Base-by-base conservation (phyloP, 768 basidiomycete species). In the Antrodiella citrinella region DNA sequence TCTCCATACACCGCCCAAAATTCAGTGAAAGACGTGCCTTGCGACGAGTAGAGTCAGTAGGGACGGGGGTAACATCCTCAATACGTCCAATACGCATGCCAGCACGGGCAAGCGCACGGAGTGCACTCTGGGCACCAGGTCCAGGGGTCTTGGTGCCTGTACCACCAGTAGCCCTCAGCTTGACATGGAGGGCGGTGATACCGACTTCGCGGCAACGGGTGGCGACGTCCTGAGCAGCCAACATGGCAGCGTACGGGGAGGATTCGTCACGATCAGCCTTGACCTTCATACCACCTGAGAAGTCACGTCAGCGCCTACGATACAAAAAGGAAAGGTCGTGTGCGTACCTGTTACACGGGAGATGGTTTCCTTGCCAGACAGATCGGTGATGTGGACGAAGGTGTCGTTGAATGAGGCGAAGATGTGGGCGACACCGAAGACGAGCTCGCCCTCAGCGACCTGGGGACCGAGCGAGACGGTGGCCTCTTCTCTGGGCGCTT, bases 211-310 rank as follows among this genome's bases (percentile, higher is more conserved):
- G 89, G 86, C 96, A 99, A 59, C 94, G 91, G 47, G 76, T 68
- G 52, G 95, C 95, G 59, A 93, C 92, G 61, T 98, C 95, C 75
- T 98, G 95, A 40, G 95, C 93, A 49, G 95, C 95, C 68, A 98
- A 77, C 94, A 96, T 95, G 67, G 94, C 92, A 47, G 93, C 91
- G 66, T 96, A 91, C 15, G 90, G 91, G 20, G 94, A 97, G 39
- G 93, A 97, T 74, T 99, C 96, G 74, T 99, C 96, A 72, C 96
- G 88, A 72, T 99, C 96, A 11, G 95, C 96, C 78, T 98, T 99
- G 73, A 99, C 96, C 77, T 98, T 98, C 96, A 98, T 98, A 54
- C 96, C 96, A 69, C 91, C 91, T 89, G 49, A 3, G 24, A 15
- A 24, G 25, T 18, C 7, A 40, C 10, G 11, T 9, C 22, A 2